A percentile compares a stretch with the other conserved stretches of the same genome.
Conservation (phyloP, 179 eudicot genomes). For the Carnegiea gigantea region DNA sequence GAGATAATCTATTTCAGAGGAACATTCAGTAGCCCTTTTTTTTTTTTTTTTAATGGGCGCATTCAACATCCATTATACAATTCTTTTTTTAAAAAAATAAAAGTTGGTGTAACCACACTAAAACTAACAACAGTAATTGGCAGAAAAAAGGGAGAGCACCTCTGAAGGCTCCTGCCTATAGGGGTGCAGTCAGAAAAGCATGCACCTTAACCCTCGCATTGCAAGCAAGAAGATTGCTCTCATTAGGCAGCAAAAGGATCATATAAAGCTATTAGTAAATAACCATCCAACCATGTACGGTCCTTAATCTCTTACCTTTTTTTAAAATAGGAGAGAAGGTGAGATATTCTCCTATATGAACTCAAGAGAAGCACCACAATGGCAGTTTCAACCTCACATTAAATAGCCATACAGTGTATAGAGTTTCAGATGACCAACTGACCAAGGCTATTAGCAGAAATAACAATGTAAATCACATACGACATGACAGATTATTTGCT, state of each 20-base stretch:
- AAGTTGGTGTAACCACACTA: neutral
- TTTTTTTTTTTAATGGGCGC: too few relatives aligned
- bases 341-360: neutral
- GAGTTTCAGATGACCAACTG: neutral
- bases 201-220: neutral
- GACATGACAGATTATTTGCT: neutral
- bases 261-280: neutral
- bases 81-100: neutral
- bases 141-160: neutral
- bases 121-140: neutral
- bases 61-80: neutral
- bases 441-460: neutral
- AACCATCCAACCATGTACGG: neutral
- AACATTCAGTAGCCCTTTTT: neutral
- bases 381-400: neutral
- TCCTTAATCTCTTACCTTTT: neutral
- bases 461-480: neutral
- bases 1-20: neutral
- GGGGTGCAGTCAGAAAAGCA: neutral
- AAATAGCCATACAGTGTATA: neutral
- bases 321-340: neutral
- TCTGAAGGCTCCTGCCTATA: neutral
- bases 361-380: neutral
- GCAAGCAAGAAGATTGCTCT: neutral
- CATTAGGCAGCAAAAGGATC: neutral